These are phyloP conservation scores for Lepiota subincarnata DNA, from an alignment of 768 basidiomycete genomes.

Conservation along the genomic window DNA sequence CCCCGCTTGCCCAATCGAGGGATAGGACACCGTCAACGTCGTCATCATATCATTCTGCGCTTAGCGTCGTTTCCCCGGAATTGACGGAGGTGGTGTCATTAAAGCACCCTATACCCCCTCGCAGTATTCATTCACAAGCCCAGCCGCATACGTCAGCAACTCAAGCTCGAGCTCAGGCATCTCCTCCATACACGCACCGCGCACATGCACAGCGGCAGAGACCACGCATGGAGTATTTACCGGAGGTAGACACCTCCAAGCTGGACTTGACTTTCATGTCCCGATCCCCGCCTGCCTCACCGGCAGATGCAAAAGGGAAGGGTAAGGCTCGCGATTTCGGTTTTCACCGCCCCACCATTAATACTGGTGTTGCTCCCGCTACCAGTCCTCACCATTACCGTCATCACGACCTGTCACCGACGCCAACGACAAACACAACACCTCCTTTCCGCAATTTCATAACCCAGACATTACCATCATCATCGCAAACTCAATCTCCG, in stretches of 20 bases:
- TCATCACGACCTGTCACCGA: slow-evolving; percentile 8
- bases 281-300: not conserved
- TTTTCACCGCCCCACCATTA: slow-evolving; percentile 4
- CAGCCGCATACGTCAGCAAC: not conserved
- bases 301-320: slow-evolving; percentile 21
- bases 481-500: slow-evolving; percentile 3
- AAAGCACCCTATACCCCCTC: slow-evolving; percentile 9
- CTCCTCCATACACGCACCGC: not conserved
- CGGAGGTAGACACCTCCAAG: slow-evolving; percentile 26
- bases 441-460: not conserved
- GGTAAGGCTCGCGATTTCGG: slow-evolving; percentile 13
- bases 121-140: not conserved
- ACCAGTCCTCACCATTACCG: not conserved
- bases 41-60: slow-evolving; percentile 13
- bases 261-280: slow-evolving; percentile 28
- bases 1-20: not conserved
- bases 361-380: slow-evolving; percentile 1
- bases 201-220: not conserved
- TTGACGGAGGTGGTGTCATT: slow-evolving; percentile 4
- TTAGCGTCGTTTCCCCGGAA: slow-evolving; percentile 1
- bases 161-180: not conserved
- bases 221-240: slow-evolving; percentile 9
- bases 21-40: not conserved
- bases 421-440: slow-evolving; percentile 1
- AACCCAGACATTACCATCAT: not conserved